Evolutionary conservation across 805 yeast species (phyloP).

Genomic region (Tetrapisispora pingtungensis): DNA sequence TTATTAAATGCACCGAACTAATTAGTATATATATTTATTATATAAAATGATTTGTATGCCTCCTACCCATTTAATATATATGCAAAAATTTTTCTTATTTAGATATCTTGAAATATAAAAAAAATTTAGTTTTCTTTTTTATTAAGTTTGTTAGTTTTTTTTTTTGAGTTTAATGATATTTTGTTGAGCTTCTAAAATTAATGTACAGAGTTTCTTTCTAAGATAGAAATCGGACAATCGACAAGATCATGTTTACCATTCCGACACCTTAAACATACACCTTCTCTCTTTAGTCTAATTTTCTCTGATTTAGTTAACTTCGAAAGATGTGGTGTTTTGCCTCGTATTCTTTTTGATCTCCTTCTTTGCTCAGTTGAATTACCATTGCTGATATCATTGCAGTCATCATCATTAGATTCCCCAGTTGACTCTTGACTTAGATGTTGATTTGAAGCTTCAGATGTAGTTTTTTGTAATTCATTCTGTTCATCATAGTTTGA

Average conservation of each 20-base stretch:
- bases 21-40: too few species aligned
- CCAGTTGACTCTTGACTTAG: not conserved
- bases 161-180: not conserved
- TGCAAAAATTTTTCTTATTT: not conserved
- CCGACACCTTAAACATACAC: not conserved
- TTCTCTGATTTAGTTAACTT: not conserved
- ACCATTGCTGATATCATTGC: not conserved
- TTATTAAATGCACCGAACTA: not conserved
- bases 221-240: not conserved
- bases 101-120: too few species aligned
- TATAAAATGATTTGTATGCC: not conserved
- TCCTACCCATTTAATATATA: not conserved
- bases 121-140: too few species aligned
- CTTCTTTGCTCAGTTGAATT: not conserved
- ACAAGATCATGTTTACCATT: not conserved
- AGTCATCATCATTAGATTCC: not conserved
- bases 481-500: too few species aligned
- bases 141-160: too few species aligned
- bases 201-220: not conserved
- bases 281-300: not conserved
- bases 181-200: not conserved
- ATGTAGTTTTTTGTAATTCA: not conserved
- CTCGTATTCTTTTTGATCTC: not conserved
- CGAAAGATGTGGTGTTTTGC: not conserved
- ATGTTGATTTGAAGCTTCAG: not conserved